Conservation (phyloP, 2,329 filamentous ascomycete genomes). For the Lecanicillium sp. region DNA sequence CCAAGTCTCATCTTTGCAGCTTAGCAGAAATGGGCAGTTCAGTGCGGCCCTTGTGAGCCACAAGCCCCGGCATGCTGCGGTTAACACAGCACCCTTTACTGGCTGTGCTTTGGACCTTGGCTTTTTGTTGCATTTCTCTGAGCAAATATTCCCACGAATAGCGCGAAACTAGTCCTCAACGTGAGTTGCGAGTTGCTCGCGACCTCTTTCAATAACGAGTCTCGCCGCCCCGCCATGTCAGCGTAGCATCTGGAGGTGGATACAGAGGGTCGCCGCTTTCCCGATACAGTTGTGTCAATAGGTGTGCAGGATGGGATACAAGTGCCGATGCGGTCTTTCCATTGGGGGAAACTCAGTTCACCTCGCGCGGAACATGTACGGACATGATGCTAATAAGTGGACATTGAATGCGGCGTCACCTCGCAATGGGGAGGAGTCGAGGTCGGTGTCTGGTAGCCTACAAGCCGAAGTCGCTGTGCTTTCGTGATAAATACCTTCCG, state of each 20-base stretch:
- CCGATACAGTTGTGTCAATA: not conserved
- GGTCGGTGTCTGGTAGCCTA: too few species aligned
- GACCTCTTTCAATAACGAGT: not conserved
- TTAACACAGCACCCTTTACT: too few species aligned
- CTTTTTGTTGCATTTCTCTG: not conserved
- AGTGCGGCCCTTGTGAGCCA: too few species aligned
- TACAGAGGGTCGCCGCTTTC: not conserved
- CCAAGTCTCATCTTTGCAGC: too few species aligned
- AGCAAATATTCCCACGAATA: conserved; percentile 4
- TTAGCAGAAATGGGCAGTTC: too few species aligned
- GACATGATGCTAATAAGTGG: not conserved
- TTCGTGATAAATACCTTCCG: conserved; percentile 9
- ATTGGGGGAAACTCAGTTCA: not conserved
- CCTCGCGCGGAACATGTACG: not conserved
- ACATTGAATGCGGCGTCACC: not conserved
- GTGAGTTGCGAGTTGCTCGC: not conserved
- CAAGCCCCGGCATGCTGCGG: too few species aligned
- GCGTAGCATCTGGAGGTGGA: conserved; percentile 8
- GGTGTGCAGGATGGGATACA: not conserved
- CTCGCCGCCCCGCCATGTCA: conserved; percentile 1
- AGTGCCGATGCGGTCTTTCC: conserved; percentile 1
- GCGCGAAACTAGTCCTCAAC: not conserved
- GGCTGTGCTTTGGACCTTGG: too few species aligned
- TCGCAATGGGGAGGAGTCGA: too few species aligned
- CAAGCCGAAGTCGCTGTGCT: too few species aligned